Evolutionary conservation across 768 basidiomycete genomes (phyloP), one percentile per base, ranked within the genome.

Genomic region (Termitomyces eurrhizus): DNA sequence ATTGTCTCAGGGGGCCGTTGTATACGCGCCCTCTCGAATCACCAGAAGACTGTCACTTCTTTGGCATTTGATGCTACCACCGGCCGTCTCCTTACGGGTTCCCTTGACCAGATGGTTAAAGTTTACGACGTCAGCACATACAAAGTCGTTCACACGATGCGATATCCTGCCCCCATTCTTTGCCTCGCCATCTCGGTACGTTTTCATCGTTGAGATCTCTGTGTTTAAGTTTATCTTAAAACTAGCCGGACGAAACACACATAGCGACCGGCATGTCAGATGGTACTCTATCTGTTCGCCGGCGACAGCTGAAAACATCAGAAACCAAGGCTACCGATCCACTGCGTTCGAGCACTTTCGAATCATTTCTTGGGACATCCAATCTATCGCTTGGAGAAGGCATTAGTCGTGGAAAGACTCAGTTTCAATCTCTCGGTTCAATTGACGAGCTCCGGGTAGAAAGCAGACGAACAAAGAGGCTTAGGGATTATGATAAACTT

Each of bases 241-340:
- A 51, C 18, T 67, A 98, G 94, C 95, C 94, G 32, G 95, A 98
- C 71, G 93, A 97, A 67, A 95, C 94, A 0, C 97, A 98, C 68
- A 89, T 99, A 44, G 92, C 93, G 1, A 92, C 92, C 1, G 97
- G 97, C n/a, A 93, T 98, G 89, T 89, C 94, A 16, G 97, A 98
- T 69, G 96, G 96, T 2, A 98, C 96, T 1, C 80, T 99, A n/a
- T 95, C 95, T n/a, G 85, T 99, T 51, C 92, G 97, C 33, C 83
- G 93, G 65, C 84, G 95, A 60, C 90, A 93, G 65, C 83, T 81
- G 18, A 95, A 92, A 72, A 74, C 84, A 0, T 83, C 83, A n/a
- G 86, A 91, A 69, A 42, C 52, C 26, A 67, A 74, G 0, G 72
- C 74, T 4, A 66, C 71, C 3, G 75, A 76, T 48, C 73, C 78